phyloP scores from a whole-genome alignment of 192 early-diverging fungal species.

The Coemansia brasiliensis region DNA sequence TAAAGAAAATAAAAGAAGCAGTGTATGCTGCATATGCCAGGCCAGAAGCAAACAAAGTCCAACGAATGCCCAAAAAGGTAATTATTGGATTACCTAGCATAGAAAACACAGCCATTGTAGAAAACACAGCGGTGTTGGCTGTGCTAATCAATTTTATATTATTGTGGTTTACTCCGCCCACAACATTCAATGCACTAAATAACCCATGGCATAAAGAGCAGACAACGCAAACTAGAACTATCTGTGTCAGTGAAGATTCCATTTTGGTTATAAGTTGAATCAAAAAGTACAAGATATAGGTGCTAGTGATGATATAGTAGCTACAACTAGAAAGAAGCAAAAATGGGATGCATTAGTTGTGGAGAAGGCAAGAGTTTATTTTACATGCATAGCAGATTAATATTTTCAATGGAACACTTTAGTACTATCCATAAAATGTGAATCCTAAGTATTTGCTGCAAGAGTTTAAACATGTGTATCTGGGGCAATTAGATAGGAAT shows the following conservation, averaged over 20 bases:
- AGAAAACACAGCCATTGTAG: slow-evolving; percentile 68
- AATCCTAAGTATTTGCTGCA: too few species aligned
- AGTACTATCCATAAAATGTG: too few species aligned
- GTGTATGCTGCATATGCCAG: slow-evolving; percentile 68
- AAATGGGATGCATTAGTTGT: too few species aligned
- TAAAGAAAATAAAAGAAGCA: slow-evolving; percentile 64
- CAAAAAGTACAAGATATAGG: too few species aligned
- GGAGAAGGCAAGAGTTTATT: too few species aligned
- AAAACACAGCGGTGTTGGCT: slow-evolving; percentile 69
- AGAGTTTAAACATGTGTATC: too few species aligned
- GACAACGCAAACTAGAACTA: slow-evolving; percentile 64
- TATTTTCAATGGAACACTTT: too few species aligned
- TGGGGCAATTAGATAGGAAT: neutral
- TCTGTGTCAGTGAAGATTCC: slow-evolving; percentile 60
- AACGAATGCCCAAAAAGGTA: slow-evolving; percentile 73
- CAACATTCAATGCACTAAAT: slow-evolving; percentile 63
- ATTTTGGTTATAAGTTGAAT: too few species aligned
- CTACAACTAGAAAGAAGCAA: too few species aligned
- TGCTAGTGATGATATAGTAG: too few species aligned
- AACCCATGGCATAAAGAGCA: slow-evolving; percentile 74
- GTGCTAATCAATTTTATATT: slow-evolving; percentile 59
- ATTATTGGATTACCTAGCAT: slow-evolving; percentile 69
- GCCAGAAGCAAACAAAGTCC: slow-evolving; percentile 65
- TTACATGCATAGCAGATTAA: too few species aligned
- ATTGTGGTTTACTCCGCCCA: slow-evolving; percentile 61